Conservation (phyloP, 371 early-diverging fungal genomes). For the Mucor racemosus region DNA sequence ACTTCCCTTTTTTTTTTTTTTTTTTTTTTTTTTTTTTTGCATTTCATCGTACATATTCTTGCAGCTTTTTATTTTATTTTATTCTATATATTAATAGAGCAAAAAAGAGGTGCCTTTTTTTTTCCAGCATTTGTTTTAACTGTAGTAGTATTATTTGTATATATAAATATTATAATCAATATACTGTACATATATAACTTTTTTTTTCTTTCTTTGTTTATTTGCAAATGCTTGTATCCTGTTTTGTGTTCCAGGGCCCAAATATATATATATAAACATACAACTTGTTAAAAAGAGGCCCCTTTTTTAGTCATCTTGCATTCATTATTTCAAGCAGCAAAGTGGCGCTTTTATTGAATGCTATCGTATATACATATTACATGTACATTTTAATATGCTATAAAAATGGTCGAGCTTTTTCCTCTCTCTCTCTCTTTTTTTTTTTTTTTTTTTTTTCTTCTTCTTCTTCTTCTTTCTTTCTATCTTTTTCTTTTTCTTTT, state of each 20-base stretch:
- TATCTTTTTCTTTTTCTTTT: background rate
- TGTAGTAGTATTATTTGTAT: background rate
- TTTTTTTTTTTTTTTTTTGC: conserved; percentile 6
- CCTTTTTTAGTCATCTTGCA: conserved; percentile 8
- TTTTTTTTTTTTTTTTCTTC: conserved; percentile 13
- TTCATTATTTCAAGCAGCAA: background rate
- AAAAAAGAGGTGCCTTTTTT: background rate
- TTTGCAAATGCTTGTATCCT: background rate
- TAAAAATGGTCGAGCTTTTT: background rate
- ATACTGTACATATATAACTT: background rate
- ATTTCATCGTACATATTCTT: conserved; percentile 23
- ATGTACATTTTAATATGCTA: conserved; percentile 6
- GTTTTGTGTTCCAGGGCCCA: conserved; percentile 8
- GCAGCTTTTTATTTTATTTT: background rate
- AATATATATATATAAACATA: background rate
- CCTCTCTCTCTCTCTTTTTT: background rate
- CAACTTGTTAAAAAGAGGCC: background rate
- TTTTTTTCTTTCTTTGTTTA: background rate
- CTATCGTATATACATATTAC: conserved; percentile 2
- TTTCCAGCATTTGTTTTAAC: background rate
- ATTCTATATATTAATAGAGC: no score
- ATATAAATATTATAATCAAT: background rate
- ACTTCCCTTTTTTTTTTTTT: no score
- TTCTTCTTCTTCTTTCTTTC: background rate
- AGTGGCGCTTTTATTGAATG: conserved; percentile 8